These are phyloP conservation scores for Pyricularia grisea DNA, from an alignment of 2,329 filamentous ascomycete species.

Conservation along the genomic window DNA sequence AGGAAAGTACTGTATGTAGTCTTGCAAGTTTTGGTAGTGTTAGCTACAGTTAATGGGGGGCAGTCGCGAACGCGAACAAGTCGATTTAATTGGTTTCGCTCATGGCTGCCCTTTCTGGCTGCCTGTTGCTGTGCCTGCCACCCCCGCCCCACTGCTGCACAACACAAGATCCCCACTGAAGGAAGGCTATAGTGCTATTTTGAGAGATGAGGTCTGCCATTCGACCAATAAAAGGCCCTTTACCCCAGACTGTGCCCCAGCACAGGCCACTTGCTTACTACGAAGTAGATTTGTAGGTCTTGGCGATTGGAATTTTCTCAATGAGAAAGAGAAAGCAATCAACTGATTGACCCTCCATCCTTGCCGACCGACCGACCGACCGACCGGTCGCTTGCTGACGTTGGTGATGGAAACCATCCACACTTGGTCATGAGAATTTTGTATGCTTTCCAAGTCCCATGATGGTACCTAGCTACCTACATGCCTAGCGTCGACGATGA, in stretches of 20 bases:
- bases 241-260: background rate
- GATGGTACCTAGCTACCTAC: no score
- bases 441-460: background rate
- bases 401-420: background rate
- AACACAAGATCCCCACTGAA: background rate
- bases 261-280: background rate
- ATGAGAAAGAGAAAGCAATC: background rate
- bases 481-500: background rate
- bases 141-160: no score
- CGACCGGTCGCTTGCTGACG: background rate
- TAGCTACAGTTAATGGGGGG: no score
- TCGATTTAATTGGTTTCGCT: background rate
- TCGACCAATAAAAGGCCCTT: background rate
- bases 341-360: background rate
- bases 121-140: background rate
- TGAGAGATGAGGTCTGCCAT: background rate
- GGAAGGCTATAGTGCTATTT: background rate
- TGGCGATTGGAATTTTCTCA: background rate
- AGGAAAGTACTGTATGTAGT: background rate
- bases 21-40: no score
- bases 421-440: background rate
- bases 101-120: background rate
- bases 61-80: no score
- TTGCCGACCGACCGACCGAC: no score
- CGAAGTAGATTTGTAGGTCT: no score